Evolutionary conservation across 2,329 filamentous ascomycete genomes (phyloP).

Genomic region (Ceratocystiopsis minuta): DNA sequence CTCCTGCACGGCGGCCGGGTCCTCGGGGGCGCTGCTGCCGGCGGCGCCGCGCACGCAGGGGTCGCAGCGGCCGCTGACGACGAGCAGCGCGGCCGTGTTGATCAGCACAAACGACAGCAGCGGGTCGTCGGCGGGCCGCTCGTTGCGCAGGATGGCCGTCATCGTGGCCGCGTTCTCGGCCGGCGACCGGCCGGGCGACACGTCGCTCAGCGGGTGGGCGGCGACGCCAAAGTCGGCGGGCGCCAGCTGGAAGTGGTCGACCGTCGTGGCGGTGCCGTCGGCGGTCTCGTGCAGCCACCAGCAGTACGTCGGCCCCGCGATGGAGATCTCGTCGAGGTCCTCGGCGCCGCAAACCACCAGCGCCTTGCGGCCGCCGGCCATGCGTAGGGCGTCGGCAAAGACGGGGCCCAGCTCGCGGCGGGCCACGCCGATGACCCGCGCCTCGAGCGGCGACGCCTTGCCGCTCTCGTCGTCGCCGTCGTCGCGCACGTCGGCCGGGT

Average conservation of each 20-base stretch:
- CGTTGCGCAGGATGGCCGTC: slow-evolving; percentile 53
- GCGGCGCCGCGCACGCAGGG: slow-evolving; percentile 17
- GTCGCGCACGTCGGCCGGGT: slow-evolving; percentile 55
- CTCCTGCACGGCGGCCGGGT: slow-evolving; percentile 64
- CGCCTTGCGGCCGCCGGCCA: slow-evolving; percentile 64
- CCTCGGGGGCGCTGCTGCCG: slow-evolving; percentile 57
- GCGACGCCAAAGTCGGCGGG: slow-evolving; percentile 78
- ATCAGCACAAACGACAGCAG: slow-evolving; percentile 88
- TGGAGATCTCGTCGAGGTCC: slow-evolving; percentile 88
- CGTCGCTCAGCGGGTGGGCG: slow-evolving; percentile 53
- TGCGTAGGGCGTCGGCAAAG: slow-evolving; percentile 67
- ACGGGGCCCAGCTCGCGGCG: slow-evolving; percentile 71
- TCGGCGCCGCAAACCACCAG: slow-evolving; percentile 80
- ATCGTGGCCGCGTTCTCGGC: slow-evolving; percentile 76
- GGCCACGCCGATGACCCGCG: slow-evolving; percentile 83
- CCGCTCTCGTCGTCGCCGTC: background rate
- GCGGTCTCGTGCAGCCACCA: slow-evolving; percentile 51
- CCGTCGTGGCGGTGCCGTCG: slow-evolving; percentile 22
- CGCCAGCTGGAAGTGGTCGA: slow-evolving; percentile 61
- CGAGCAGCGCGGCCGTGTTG: slow-evolving; percentile 79
- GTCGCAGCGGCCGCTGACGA: slow-evolving; percentile 73
- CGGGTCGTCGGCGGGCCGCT: slow-evolving; percentile 59
- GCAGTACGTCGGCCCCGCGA: slow-evolving; percentile 73
- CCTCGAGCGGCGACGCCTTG: slow-evolving; percentile 39
- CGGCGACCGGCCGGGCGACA: slow-evolving; percentile 72